Conservation (phyloP, 1,284 basidiomycete genomes). For the Apiotrichum siamense region DNA sequence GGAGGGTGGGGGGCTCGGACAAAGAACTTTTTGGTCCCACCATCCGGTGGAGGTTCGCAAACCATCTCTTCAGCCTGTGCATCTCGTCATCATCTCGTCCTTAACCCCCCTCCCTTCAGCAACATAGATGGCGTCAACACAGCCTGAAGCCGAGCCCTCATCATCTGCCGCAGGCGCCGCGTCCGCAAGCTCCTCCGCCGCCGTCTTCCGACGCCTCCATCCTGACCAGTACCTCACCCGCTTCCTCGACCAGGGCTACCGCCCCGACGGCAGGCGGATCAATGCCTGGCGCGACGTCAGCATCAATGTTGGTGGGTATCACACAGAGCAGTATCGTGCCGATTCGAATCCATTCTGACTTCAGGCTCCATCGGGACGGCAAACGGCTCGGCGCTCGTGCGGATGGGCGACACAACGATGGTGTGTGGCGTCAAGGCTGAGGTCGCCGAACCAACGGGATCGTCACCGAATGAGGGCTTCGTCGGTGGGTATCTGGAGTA, state of each 20-base stretch:
- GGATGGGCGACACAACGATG: conserved; percentile 82
- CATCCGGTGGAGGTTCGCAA: too few relatives aligned
- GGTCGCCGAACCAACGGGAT: conserved; percentile 77
- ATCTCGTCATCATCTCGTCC: neutral
- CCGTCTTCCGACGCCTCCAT: conserved; percentile 74
- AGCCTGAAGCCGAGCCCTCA: neutral
- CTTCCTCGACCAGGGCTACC: conserved; percentile 62
- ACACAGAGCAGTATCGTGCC: too few relatives aligned
- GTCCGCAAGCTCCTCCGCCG: conserved; percentile 54
- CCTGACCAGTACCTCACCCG: conserved; percentile 72
- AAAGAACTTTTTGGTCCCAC: neutral
- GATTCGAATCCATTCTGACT: neutral
- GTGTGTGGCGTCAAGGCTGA: conserved; percentile 94
- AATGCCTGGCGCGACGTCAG: conserved; percentile 62
- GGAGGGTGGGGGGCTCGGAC: neutral
- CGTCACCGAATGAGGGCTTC: conserved; percentile 68
- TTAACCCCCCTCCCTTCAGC: too few relatives aligned
- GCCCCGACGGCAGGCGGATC: conserved; percentile 68
- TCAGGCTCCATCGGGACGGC: conserved; percentile 82
- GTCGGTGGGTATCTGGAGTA: conserved; percentile 56
- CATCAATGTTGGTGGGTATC: conserved; percentile 64
- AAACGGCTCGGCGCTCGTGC: conserved; percentile 78
- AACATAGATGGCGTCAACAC: conserved; percentile 11
- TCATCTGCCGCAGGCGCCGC: conserved; percentile 7
- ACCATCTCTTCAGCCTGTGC: too few relatives aligned